phyloP scores from a whole-genome alignment of 345 rosid genomes.

The Xanthoceras sorbifolium region DNA sequence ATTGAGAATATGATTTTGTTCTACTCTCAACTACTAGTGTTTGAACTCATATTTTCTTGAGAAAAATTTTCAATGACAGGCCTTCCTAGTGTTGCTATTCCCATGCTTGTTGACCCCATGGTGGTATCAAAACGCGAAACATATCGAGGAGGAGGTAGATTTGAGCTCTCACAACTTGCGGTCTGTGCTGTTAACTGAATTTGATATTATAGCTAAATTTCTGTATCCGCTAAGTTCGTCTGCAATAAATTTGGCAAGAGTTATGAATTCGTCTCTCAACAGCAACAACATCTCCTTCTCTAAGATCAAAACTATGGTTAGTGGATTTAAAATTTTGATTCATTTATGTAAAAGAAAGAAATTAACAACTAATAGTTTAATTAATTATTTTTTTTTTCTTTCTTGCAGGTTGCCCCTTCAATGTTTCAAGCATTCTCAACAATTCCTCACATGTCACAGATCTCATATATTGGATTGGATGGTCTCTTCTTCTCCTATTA shows the following conservation, averaged over 20 bases:
- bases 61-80: conserved; percentile 27
- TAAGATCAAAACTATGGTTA: conserved; percentile 33
- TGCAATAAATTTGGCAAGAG: conserved; percentile 32
- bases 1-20: too few relatives aligned
- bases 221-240: conserved; percentile 33
- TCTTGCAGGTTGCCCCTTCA: conserved; percentile 41
- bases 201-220: conserved; percentile 25
- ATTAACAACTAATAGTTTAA: too few relatives aligned
- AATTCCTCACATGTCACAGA: conserved; percentile 41
- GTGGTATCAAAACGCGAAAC: conserved; percentile 29
- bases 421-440: conserved; percentile 41
- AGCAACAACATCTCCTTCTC: conserved; percentile 23
- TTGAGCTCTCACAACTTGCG: neutral
- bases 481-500: conserved; percentile 44
- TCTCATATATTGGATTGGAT: conserved; percentile 44
- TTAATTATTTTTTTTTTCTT: neutral
- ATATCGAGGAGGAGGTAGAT: conserved; percentile 16
- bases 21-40: neutral
- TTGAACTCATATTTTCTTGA: neutral
- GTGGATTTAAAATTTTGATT: neutral
- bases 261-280: conserved; percentile 29
- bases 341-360: too few relatives aligned
- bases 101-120: conserved; percentile 33
- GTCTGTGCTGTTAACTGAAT: conserved; percentile 30
- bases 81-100: conserved; percentile 32